Conservation (phyloP, 257 asterid species). For the Ocimum tenuiflorum region DNA sequence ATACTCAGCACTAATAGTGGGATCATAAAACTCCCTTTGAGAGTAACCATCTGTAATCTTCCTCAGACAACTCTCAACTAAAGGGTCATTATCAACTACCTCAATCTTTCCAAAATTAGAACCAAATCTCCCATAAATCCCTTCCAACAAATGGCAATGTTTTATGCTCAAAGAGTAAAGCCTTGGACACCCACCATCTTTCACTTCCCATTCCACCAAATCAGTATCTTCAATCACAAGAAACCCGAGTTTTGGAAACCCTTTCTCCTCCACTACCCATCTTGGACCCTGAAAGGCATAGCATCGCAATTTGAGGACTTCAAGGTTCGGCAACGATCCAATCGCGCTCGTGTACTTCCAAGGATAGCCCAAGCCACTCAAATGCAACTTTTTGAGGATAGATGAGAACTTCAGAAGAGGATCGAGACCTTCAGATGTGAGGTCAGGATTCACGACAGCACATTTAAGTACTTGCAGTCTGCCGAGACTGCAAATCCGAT, state of each 20-base stretch:
- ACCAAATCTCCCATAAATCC: background rate
- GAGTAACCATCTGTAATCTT: background rate
- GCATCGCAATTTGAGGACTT: constrained; percentile 1
- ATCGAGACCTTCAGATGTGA: background rate
- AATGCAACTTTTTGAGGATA: constrained; percentile 4
- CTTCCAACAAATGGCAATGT: background rate
- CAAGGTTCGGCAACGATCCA: background rate
- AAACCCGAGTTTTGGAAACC: background rate
- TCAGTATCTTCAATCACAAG: constrained; percentile 12
- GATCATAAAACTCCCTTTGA: background rate
- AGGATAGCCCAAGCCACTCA: constrained; percentile 6
- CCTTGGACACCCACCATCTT: background rate
- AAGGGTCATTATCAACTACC: constrained; percentile 3
- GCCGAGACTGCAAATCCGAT: background rate
- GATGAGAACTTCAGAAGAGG: background rate
- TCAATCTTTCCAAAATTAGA: background rate
- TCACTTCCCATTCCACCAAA: constrained; percentile 5
- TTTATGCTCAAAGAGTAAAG: background rate
- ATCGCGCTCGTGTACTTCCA: background rate
- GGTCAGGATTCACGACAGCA: constrained; percentile 15
- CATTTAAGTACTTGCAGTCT: constrained; percentile 7
- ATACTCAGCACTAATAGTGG: background rate
- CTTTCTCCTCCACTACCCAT: background rate
- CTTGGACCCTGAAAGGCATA: constrained; percentile 4
- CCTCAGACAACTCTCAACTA: background rate